Conservation (phyloP, 2,329 filamentous ascomycete genomes). For the Penicillium vulpinum region DNA sequence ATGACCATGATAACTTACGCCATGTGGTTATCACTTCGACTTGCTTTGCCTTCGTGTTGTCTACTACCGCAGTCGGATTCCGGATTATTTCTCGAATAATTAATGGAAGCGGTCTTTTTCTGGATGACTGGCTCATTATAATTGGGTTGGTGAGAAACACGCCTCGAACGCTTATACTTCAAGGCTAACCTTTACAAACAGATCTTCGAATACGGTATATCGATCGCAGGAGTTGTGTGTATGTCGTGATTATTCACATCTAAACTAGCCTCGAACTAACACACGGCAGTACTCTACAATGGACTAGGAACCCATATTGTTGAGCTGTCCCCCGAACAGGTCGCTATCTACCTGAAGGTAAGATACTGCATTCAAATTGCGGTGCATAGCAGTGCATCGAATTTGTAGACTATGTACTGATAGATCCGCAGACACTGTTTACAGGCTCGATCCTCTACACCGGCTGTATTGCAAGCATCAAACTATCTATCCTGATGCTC, state of each 20-base stretch:
- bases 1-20: conserved; percentile 23
- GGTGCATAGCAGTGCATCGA: no score
- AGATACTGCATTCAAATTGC: neutral
- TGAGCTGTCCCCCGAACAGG: conserved; percentile 17
- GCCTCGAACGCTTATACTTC: no score
- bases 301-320: conserved; percentile 25
- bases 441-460: conserved; percentile 27
- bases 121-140: conserved; percentile 15
- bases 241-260: conserved; percentile 4
- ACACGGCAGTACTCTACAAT: conserved; percentile 22
- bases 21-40: conserved; percentile 31
- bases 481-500: conserved; percentile 30
- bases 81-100: conserved; percentile 22
- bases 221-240: conserved; percentile 26
- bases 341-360: conserved; percentile 27
- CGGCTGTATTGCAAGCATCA: conserved; percentile 28
- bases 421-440: conserved; percentile 20
- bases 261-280: neutral
- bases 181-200: neutral
- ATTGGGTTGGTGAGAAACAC: conserved; percentile 13
- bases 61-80: conserved; percentile 22
- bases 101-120: conserved; percentile 15
- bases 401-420: neutral
- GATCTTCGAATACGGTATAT: conserved; percentile 27
- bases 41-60: conserved; percentile 25